Conservation (phyloP, 805 yeast genomes). For the Yamadazyma olivae region DNA sequence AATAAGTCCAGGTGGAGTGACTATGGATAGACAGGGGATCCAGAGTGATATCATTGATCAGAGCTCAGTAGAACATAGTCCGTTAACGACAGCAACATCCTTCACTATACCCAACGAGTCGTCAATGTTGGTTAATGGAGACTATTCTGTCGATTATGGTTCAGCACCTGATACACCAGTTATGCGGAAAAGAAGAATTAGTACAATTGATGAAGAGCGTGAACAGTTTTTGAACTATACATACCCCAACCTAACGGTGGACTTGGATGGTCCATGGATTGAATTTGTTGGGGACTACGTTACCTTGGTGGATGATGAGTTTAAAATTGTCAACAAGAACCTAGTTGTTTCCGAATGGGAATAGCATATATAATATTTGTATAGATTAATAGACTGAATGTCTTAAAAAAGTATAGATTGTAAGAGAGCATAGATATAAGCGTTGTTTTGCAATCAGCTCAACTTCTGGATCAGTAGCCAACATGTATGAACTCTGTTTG, state of each 20-base stretch:
- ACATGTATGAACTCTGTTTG: too few species aligned
- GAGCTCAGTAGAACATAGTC: slow-evolving; percentile 2
- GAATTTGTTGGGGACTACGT: slow-evolving; percentile 54
- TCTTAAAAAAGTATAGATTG: too few species aligned
- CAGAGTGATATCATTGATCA: slow-evolving; percentile 5
- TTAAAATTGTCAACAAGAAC: slow-evolving; percentile 21
- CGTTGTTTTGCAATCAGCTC: too few species aligned
- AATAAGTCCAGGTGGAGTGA: background rate
- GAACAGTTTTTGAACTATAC: slow-evolving; percentile 50
- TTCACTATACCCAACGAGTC: slow-evolving; percentile 14
- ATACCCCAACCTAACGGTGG: slow-evolving; percentile 46
- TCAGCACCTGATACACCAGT: background rate
- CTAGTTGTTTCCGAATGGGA: slow-evolving; percentile 38
- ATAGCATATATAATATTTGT: slow-evolving; percentile 9
- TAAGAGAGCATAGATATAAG: too few species aligned
- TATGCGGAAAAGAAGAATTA: slow-evolving; percentile 32
- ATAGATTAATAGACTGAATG: too few species aligned
- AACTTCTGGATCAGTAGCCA: too few species aligned
- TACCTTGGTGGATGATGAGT: slow-evolving; percentile 6
- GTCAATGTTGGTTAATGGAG: slow-evolving; percentile 19
- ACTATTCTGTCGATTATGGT: slow-evolving; percentile 12
- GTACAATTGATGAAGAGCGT: slow-evolving; percentile 57
- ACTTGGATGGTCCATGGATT: slow-evolving; percentile 54
- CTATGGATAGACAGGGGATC: background rate
- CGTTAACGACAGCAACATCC: background rate